Evolutionary conservation across 768 basidiomycete species (phyloP), one percentile per base, ranked within the genome.

Genomic region (Amanita jacksonii): DNA sequence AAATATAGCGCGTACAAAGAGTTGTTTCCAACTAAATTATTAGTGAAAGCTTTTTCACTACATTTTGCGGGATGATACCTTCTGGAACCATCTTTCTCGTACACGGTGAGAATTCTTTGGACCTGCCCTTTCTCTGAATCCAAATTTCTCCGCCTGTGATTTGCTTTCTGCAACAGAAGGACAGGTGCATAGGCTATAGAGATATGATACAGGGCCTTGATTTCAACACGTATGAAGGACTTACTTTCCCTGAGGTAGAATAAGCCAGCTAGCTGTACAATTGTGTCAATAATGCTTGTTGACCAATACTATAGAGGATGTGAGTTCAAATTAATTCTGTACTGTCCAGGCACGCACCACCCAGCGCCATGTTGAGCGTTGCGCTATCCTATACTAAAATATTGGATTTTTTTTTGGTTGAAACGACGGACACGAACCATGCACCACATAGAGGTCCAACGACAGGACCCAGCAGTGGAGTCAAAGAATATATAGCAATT

Each of bases 361-460:
- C 81, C 81, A 85, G 57, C 79, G 64, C 83, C 83, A 85, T 0
- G 77, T 78, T 0, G 79, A 71, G 27, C 61, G 63, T 32, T 83
- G 64, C 0, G 76, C 74, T 20, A 86, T 73, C 68, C 69, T 70
- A 19, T 38, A 12, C 20, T 23, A 13, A n/a, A 28, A 5, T 7
- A 37, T 1, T 8, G 27, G 31, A 2, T 16, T 18, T 10, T 22
- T 18, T 5, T 5, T 8, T 5, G 20, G 12, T 10, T 23, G 12
- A 28, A 25, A 3, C 4, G 16, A n/a, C 16, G 22, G 36, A 36
- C 8, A 42, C 31, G 4, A 33, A 44, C 34, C 33, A 37, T 5
- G 28, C 76, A 4, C 79, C 81, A 18, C 74, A 73, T 3, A 78
- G 60, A 1, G 81, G 81, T 1, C 79, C 81, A 8, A 80, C 47